These are phyloP conservation scores for Xylaria grammica DNA, from an alignment of 495 filamentous ascomycete genomes.

Conservation along the genomic window DNA sequence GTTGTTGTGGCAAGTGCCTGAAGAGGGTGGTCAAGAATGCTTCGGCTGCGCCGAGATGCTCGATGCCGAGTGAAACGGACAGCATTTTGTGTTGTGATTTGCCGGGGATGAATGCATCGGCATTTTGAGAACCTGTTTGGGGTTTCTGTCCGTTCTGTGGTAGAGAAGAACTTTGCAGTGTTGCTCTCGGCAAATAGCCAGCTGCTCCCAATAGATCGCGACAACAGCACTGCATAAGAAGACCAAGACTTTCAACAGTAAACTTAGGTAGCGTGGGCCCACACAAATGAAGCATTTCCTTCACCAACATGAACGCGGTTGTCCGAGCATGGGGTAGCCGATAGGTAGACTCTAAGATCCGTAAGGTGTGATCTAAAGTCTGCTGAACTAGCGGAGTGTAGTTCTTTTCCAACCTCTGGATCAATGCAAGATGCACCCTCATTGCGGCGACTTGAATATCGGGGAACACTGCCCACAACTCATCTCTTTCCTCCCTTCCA, in stretches of 20 bases:
- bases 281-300: slow-evolving; percentile 60
- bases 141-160: slow-evolving; percentile 33
- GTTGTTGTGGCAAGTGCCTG: slow-evolving; percentile 61
- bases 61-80: slow-evolving; percentile 37
- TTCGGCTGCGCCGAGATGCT: slow-evolving; percentile 53
- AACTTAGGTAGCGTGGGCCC: slow-evolving; percentile 69
- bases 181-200: slow-evolving; percentile 41
- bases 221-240: slow-evolving; percentile 66
- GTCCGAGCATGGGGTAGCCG: slow-evolving; percentile 61
- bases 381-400: slow-evolving; percentile 60
- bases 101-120: slow-evolving; percentile 43
- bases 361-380: slow-evolving; percentile 69
- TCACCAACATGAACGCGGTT: slow-evolving; percentile 62
- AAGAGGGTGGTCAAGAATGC: slow-evolving; percentile 67
- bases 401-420: slow-evolving; percentile 58
- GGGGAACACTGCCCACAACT: slow-evolving; percentile 72
- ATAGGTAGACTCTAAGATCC: slow-evolving; percentile 69
- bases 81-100: slow-evolving; percentile 41
- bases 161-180: slow-evolving; percentile 29
- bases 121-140: slow-evolving; percentile 43
- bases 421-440: slow-evolving; percentile 58
- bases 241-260: slow-evolving; percentile 60
- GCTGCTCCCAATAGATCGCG: slow-evolving; percentile 62
- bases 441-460: slow-evolving; percentile 73
- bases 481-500: slow-evolving; percentile 76